Conservation (phyloP, 2,329 filamentous ascomycete species). For the Thelonectria blattea region DNA sequence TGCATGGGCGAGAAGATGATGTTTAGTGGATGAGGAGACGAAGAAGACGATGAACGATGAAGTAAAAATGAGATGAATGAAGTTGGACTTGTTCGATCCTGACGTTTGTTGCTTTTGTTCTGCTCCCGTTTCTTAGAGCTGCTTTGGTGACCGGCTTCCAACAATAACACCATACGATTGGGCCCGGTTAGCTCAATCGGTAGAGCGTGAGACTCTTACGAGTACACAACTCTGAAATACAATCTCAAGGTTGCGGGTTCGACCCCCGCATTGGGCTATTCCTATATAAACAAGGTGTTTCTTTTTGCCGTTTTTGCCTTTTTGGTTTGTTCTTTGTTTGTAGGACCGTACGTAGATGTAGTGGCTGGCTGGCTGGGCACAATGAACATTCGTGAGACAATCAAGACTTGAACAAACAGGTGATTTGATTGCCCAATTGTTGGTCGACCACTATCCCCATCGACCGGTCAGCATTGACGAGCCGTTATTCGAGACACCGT, state of each 20-base stretch:
- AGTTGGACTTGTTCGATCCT: background rate
- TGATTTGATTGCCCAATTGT: too few relatives aligned
- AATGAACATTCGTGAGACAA: too few relatives aligned
- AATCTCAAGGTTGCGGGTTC: slow-evolving; percentile 3
- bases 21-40: background rate
- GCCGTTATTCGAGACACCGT: too few relatives aligned
- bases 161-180: background rate
- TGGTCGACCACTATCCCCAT: too few relatives aligned
- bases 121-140: background rate
- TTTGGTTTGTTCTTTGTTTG: too few relatives aligned
- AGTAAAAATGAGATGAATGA: background rate
- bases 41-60: background rate
- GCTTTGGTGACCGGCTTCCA: background rate
- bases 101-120: background rate
- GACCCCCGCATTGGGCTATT: slow-evolving; percentile 3
- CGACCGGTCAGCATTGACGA: too few relatives aligned
- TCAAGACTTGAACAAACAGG: too few relatives aligned
- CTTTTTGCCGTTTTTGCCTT: too few relatives aligned
- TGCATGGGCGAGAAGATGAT: background rate
- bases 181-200: slow-evolving; percentile 4
- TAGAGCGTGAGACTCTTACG: slow-evolving; percentile 4
- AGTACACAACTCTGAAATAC: background rate
- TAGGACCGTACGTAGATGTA: too few relatives aligned
- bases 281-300: background rate
- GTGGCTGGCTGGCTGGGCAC: too few relatives aligned